Conservation (phyloP, 495 filamentous ascomycete genomes). For the Penicillium lagena region DNA sequence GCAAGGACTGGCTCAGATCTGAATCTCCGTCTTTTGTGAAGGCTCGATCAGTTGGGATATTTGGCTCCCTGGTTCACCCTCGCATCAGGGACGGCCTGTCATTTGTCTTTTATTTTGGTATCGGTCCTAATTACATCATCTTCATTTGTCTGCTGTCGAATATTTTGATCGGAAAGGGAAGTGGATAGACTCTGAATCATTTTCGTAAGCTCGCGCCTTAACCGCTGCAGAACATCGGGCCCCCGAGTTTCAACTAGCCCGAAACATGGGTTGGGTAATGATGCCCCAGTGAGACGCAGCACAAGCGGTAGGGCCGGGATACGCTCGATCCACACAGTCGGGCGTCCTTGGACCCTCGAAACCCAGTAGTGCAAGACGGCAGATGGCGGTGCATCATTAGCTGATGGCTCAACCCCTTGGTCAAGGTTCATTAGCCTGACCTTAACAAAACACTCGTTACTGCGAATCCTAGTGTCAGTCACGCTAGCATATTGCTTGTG, state of each 20-base stretch:
- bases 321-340: conserved; percentile 18
- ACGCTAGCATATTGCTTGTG: conserved; percentile 4
- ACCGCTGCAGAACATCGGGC: conserved; percentile 3
- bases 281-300: conserved; percentile 5
- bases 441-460: conserved; percentile 9
- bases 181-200: too few relatives aligned
- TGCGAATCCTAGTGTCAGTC: not conserved
- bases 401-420: conserved; percentile 13
- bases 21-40: not conserved
- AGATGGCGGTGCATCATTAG: conserved; percentile 11
- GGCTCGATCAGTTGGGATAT: too few relatives aligned
- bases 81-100: not conserved
- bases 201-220: conserved; percentile 10
- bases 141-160: too few relatives aligned
- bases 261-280: not conserved
- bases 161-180: not conserved
- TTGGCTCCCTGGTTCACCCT: not conserved
- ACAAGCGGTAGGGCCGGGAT: conserved; percentile 3
- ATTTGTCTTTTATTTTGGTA: not conserved
- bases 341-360: conserved; percentile 18
- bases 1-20: conserved; percentile 8
- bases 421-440: conserved; percentile 18
- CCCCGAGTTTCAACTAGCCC: conserved; percentile 1
- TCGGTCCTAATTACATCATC: conserved; percentile 5
- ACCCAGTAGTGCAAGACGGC: conserved; percentile 14